A percentile compares a stretch with the other conserved stretches of the same genome.
These are phyloP conservation scores for Colletotrichum navitas DNA, from an alignment of 2,329 filamentous ascomycete genomes.

Conservation along the genomic window DNA sequence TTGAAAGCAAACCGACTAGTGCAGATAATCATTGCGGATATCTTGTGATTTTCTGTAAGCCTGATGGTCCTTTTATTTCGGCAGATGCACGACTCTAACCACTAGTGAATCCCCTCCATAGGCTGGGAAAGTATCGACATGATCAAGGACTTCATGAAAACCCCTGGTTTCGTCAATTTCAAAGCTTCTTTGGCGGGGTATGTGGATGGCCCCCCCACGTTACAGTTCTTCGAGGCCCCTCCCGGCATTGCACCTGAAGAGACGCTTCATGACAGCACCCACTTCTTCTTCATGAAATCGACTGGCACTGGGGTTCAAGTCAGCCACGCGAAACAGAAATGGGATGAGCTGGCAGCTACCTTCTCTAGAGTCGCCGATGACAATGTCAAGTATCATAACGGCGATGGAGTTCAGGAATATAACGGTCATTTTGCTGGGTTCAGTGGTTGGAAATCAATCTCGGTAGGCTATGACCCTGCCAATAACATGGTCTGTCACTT, in stretches of 20 bases:
- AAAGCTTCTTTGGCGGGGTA: background rate
- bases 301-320: background rate
- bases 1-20: conserved; percentile 11
- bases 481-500: too few species aligned
- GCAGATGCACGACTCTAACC: background rate
- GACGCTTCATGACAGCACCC: conserved; percentile 11
- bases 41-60: conserved; percentile 19
- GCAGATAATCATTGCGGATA: conserved; percentile 17
- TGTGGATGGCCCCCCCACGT: background rate
- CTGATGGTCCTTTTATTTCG: too few species aligned
- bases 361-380: background rate
- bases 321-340: background rate
- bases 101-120: background rate
- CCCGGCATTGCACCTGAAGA: background rate
- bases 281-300: conserved; percentile 29
- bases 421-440: conserved; percentile 19
- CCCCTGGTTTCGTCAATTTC: conserved; percentile 7
- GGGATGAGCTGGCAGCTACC: conserved; percentile 1
- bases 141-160: background rate
- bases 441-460: conserved; percentile 25
- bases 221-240: conserved; percentile 22
- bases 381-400: conserved; percentile 6
- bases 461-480: background rate
- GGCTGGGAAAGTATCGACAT: conserved; percentile 20
- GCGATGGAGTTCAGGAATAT: conserved; percentile 2